Evolutionary conservation across 257 asterid species (phyloP).

Genomic region (Gardenia jasminoides): DNA sequence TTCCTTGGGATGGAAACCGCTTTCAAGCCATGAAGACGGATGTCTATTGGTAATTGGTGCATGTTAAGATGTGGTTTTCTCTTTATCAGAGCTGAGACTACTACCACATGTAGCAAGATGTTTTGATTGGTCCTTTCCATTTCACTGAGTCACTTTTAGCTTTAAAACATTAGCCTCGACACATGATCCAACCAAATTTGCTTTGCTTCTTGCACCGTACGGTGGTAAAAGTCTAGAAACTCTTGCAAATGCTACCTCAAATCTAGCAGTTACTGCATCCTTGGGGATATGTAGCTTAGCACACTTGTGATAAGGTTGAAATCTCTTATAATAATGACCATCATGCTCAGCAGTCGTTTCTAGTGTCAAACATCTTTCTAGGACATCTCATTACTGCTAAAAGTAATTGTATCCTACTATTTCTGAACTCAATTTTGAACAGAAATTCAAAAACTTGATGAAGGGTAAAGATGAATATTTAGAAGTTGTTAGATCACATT

Average conservation of each 20-base stretch:
- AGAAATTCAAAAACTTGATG: not conserved
- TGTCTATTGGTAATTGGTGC: not conserved
- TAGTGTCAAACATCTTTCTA: not conserved
- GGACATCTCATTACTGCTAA: not conserved
- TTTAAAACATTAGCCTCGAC: constrained; percentile 9
- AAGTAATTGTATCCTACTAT: not conserved
- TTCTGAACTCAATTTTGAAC: not conserved
- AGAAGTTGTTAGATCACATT: not conserved
- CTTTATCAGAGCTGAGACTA: not conserved
- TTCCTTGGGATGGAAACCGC: not conserved
- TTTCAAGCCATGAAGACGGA: not conserved
- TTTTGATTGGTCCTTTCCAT: not conserved
- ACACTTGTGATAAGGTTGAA: not conserved
- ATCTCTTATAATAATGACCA: not conserved
- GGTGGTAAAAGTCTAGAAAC: constrained; percentile 29
- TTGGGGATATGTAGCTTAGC: not conserved
- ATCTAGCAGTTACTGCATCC: not conserved
- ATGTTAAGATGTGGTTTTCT: not conserved
- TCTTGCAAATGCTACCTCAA: constrained; percentile 17
- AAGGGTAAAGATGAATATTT: not conserved
- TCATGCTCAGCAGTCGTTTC: not conserved
- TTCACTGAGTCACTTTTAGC: not conserved
- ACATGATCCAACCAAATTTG: not conserved
- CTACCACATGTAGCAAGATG: not conserved
- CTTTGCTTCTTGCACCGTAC: not conserved